A percentile compares a stretch with the other conserved stretches of the same genome.
Conservation (phyloP, 345 rosid species). For the Firmiana major region DNA sequence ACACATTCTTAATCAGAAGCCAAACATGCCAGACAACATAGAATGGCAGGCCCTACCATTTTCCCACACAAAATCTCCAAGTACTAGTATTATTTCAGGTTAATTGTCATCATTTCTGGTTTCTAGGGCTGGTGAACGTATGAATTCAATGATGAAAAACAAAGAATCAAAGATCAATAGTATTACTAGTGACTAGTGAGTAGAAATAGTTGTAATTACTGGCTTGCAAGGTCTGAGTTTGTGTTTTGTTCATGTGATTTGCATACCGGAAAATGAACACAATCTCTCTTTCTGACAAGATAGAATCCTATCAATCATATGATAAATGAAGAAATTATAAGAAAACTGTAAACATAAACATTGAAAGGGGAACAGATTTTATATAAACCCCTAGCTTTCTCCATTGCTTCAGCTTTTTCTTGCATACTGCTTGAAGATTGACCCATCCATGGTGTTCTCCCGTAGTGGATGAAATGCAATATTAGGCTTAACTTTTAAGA, state of each 20-base stretch:
- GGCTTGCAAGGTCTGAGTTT: background rate
- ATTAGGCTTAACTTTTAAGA: too few species aligned
- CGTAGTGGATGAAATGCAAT: too few species aligned
- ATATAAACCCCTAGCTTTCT: constrained; percentile 7
- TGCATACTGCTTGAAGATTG: constrained; percentile 11
- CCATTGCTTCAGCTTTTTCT: background rate
- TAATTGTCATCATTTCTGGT: background rate
- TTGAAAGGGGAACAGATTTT: background rate
- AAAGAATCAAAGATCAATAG: too few species aligned
- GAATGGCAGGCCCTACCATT: background rate
- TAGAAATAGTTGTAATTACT: too few species aligned
- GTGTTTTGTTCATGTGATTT: background rate
- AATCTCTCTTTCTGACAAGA: constrained; percentile 5
- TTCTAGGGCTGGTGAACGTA: background rate
- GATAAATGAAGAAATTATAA: constrained; percentile 12
- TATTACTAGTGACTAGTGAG: too few species aligned
- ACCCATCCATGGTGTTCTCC: too few species aligned
- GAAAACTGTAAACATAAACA: background rate
- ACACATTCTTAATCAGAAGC: background rate
- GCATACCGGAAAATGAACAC: background rate
- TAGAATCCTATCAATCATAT: background rate
- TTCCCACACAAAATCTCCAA: background rate
- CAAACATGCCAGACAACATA: background rate
- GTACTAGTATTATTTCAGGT: background rate
- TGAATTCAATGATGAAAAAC: background rate